phyloP scores from a whole-genome alignment of 2,329 filamentous ascomycete species.

The Ophiostoma pallidulum region DNA sequence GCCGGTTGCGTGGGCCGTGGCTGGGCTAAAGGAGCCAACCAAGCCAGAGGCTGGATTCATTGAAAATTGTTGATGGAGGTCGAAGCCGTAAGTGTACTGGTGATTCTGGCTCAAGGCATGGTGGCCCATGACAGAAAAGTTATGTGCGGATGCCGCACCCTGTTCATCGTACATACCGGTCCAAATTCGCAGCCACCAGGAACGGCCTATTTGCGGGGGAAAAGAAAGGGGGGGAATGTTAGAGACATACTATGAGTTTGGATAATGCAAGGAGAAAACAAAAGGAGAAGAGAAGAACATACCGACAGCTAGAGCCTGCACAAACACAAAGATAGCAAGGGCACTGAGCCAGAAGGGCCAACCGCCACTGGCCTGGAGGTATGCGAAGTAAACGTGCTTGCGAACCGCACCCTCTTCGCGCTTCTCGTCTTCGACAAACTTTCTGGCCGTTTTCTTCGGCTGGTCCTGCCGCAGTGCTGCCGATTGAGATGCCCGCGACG shows the following conservation, averaged over 20 bases:
- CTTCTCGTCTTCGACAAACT: slow-evolving; percentile 70
- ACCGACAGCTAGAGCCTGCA: slow-evolving; percentile 46
- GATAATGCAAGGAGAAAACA: no score
- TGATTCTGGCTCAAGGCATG: slow-evolving; percentile 2
- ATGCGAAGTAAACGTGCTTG: slow-evolving; percentile 55
- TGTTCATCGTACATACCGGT: slow-evolving; percentile 36
- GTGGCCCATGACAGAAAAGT: slow-evolving; percentile 5
- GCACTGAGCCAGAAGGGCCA: slow-evolving; percentile 49
- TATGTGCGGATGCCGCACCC: slow-evolving; percentile 9
- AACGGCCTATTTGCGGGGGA: no score
- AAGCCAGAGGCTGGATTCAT: slow-evolving; percentile 25
- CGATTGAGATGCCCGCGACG: slow-evolving; percentile 9
- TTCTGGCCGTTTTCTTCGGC: slow-evolving; percentile 47
- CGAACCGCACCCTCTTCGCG: slow-evolving; percentile 62
- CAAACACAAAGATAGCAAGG: slow-evolving; percentile 42
- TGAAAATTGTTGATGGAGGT: slow-evolving; percentile 35
- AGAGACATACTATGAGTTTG: no score
- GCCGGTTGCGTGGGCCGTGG: background rate
- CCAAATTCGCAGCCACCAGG: slow-evolving; percentile 59
- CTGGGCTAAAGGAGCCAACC: background rate
- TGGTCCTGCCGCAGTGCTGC: background rate
- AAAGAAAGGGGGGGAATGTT: no score
- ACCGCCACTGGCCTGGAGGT: slow-evolving; percentile 58
- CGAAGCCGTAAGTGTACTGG: slow-evolving; percentile 33
- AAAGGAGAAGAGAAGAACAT: no score